Percentiles rank a stretch among this genome's conserved stretches.
Evolutionary conservation across 2,329 filamentous ascomycete species (phyloP).

Genomic region (Catunica adiposa): DNA sequence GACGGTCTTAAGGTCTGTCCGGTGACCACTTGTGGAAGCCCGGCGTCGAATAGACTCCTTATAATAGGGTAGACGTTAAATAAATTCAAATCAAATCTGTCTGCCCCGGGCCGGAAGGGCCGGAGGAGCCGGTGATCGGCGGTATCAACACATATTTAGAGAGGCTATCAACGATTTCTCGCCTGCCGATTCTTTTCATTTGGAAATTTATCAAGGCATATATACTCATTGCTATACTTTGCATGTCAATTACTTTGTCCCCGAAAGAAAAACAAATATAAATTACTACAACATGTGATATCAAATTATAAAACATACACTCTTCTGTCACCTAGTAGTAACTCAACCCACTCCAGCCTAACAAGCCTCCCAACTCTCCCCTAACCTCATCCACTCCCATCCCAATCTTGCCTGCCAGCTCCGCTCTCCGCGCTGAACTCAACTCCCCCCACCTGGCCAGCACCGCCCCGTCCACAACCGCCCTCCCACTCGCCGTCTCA

Average conservation of each 20-base stretch:
- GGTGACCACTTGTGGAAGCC: no score
- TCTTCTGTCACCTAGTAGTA: constrained; percentile 22
- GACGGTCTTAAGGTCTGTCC: no score
- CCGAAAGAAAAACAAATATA: background rate
- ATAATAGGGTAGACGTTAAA: no score
- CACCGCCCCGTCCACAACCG: constrained; percentile 63
- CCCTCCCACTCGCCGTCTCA: constrained; percentile 42
- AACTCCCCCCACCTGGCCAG: constrained; percentile 62
- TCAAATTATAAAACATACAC: background rate
- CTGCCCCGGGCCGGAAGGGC: no score
- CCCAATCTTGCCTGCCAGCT: constrained; percentile 61
- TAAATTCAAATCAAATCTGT: no score
- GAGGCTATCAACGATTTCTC: no score
- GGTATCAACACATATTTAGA: background rate
- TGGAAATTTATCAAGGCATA: no score
- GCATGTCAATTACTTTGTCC: no score
- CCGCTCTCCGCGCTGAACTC: constrained; percentile 50
- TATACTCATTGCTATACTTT: no score
- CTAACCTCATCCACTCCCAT: constrained; percentile 46
- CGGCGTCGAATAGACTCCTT: no score
- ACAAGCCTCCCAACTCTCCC: constrained; percentile 47
- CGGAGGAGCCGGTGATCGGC: no score
- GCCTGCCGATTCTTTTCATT: no score
- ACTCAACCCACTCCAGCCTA: constrained; percentile 47
- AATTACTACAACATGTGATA: background rate